Conservation (phyloP, 345 rosid genomes). For the Combretum micranthum region DNA sequence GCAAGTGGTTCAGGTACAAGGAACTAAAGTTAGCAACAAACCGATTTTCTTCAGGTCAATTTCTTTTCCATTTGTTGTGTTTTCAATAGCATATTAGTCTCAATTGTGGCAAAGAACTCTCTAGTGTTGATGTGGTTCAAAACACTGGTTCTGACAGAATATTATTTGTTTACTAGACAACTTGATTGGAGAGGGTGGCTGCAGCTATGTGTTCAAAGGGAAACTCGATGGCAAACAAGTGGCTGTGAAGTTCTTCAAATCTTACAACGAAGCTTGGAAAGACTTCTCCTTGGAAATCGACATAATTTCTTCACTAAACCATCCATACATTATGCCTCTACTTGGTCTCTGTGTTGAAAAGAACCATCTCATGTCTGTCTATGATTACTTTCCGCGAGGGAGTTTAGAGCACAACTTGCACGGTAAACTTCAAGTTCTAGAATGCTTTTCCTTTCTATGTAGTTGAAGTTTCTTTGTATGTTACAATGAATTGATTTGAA, state of each 20-base stretch:
- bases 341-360: constrained; percentile 52
- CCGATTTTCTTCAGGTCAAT: constrained; percentile 55
- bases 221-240: constrained; percentile 58
- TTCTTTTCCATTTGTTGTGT: background rate
- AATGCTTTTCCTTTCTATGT: too few species aligned
- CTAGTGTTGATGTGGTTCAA: background rate
- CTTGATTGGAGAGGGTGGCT: constrained; percentile 69
- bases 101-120: too few species aligned
- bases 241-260: constrained; percentile 59
- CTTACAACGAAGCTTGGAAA: constrained; percentile 49
- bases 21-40: constrained; percentile 57
- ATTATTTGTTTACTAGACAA: constrained; percentile 24
- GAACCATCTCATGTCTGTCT: constrained; percentile 49
- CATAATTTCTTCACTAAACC: constrained; percentile 56
- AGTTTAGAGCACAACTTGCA: constrained; percentile 68
- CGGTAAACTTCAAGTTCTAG: constrained; percentile 28
- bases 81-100: background rate
- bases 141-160: background rate
- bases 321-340: constrained; percentile 50
- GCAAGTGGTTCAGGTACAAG: constrained; percentile 50
- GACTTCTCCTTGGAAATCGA: constrained; percentile 60
- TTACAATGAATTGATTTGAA: background rate
- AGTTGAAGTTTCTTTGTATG: too few species aligned
- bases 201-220: constrained; percentile 67
- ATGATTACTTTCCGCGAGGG: constrained; percentile 53